Base-by-base conservation (phyloP, 352 stramenopile genomes). In the Elongisporangium senticosum region DNA sequence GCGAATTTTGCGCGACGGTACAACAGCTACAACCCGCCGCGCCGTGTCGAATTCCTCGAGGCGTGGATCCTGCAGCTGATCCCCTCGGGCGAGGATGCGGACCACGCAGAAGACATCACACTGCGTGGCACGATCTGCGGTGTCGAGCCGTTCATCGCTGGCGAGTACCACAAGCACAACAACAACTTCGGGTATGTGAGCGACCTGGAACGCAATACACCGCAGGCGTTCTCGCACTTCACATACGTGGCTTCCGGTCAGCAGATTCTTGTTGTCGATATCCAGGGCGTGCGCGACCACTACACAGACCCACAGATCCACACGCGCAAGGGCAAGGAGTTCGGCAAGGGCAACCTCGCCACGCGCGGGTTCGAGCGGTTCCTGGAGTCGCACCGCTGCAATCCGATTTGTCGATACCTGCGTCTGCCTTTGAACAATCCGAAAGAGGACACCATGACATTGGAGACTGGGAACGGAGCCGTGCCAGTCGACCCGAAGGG, bases 291-390 rank as follows among this genome's bases (percentile, higher is more conserved):
- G 26, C 86, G 84, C 4, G 92, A 98, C 75, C 77, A 98, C 8
- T 98, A 96, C 70, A 98, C 94, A n/a, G 94, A 98, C 68, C 94
- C 94, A 10, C 94, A 98, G 70, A 95, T 98, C 13, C 82, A 97
- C 33, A 95, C 86, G 1, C 69, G 73, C 20, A 68, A 73, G 7
- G 80, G 79, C n/a, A 87, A 89, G 51, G 80, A 92, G 49, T 94
- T 94, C 68, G 84, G 84, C 49, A 94, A 94, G 52, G 84, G 84
- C 2, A 94, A 94, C 49, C 59, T 94, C 26, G 62, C 82, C 5
- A 40, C 86, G 1, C 77, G 77, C 22, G 84, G 84, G 15, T 88
- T 94, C 63, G 69, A 86, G 47, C 75, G 77, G 24, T 94, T 94
- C 39, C 53, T 92, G 48, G 78, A 57, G 4, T 90, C 83, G 0